These are phyloP conservation scores for Citrullus amarus DNA, from an alignment of 306 rosid genomes.

Conservation along the genomic window DNA sequence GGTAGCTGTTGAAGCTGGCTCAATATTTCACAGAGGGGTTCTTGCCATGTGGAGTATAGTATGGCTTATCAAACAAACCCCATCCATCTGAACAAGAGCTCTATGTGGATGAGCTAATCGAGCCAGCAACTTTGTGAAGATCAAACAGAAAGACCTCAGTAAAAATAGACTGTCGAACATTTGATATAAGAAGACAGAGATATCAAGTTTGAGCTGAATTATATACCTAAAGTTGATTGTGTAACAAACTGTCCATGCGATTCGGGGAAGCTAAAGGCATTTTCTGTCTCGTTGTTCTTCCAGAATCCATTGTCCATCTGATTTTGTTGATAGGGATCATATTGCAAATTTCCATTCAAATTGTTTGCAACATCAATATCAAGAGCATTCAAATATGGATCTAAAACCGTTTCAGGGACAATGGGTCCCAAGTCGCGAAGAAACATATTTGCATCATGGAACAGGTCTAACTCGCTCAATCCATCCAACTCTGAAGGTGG, in stretches of 20 bases:
- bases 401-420: conserved; percentile 18
- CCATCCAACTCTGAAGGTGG: conserved; percentile 46
- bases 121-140: conserved; percentile 6
- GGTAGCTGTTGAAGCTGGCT: conserved; percentile 11
- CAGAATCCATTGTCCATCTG: conserved; percentile 28
- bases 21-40: conserved; percentile 1
- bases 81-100: not conserved
- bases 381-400: conserved; percentile 24
- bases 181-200: not conserved
- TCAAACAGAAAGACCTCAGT: conserved; percentile 7
- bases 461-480: conserved; percentile 47
- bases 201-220: not conserved
- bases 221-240: conserved; percentile 54
- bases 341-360: conserved; percentile 20
- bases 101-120: conserved; percentile 5
- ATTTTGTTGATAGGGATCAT: conserved; percentile 14
- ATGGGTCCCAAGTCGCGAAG: conserved; percentile 42
- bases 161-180: not conserved
- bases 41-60: conserved; percentile 1
- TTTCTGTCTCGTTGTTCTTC: conserved; percentile 24
- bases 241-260: conserved; percentile 27
- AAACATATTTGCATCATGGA: conserved; percentile 66
- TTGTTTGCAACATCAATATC: conserved; percentile 17
- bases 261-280: conserved; percentile 19
- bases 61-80: conserved; percentile 10